Evolutionary conservation across 2,329 filamentous ascomycete species (phyloP), one percentile per base, ranked within the genome.

Genomic region (Diplodia corticola): DNA sequence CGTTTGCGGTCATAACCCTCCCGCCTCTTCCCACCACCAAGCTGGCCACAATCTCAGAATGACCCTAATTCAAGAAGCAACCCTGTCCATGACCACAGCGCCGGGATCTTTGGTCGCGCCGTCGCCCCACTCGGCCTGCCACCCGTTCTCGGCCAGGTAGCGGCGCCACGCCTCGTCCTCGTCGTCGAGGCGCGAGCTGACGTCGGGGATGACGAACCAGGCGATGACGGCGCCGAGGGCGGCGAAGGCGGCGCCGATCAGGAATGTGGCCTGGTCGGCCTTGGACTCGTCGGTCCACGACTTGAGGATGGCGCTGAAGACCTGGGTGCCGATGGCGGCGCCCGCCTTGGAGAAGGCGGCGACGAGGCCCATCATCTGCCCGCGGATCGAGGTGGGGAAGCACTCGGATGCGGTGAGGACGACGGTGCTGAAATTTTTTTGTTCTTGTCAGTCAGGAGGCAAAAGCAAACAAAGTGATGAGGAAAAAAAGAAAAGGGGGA

Each of bases 161-260:
- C 63, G 64, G n/a, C 70, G 71, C 71, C 72, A 73, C 24, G 69
- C 70, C 48, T 71, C 71, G 22, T 75, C 73, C 53, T 76, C 74
- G n/a, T 75, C 68, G 2, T 70, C 72, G 5, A 76, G 68, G 9
- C 69, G 67, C 13, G 69, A 68, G 9, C 71, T 67, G 9, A 71
- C 60, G 40, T 71, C 72, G 13, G 73, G 75, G 10, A 78, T 74
- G 46, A 77, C 67, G 28, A 73, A 74, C 71, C 70, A 73, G 1
- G 71, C 72, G n/a, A 70, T 68, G 5, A 72, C 65, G 30, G 68
- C 68, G 5, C 71, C 71, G 26, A 74, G 46, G 22, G 72, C 69
- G n/a, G 71, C 70, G 54, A 74, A 73, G 10, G 68, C 71, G 15
- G 70, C 71, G 12, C 72, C 71, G 24, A 74, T 70, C 6, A 74